phyloP scores from a whole-genome alignment of 306 rosid genomes.

The Carpinus fangiana region DNA sequence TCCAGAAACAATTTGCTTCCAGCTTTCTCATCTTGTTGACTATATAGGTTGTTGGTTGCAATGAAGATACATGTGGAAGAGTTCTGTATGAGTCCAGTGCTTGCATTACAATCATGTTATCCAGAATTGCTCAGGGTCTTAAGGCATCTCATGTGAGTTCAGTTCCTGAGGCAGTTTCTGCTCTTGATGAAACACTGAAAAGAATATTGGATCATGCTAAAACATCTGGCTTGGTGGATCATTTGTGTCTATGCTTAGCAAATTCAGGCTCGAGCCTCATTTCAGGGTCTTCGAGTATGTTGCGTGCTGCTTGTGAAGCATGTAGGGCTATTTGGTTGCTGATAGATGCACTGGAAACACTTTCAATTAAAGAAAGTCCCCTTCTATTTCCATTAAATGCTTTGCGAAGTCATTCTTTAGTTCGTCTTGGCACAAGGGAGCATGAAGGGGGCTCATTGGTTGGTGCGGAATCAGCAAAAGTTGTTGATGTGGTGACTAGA shows the following conservation, averaged over 20 bases:
- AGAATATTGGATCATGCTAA: slow-evolving; percentile 80
- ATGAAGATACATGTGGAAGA: slow-evolving; percentile 68
- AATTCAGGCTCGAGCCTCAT: slow-evolving; percentile 80
- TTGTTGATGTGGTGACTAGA: slow-evolving; percentile 70
- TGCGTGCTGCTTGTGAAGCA: slow-evolving; percentile 86
- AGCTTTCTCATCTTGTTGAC: slow-evolving; percentile 33
- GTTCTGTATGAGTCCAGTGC: slow-evolving; percentile 75
- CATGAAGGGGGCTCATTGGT: slow-evolving; percentile 50
- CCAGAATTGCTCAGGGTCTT: slow-evolving; percentile 64
- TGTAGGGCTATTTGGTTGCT: slow-evolving; percentile 83
- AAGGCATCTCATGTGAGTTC: slow-evolving; percentile 49
- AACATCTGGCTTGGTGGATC: slow-evolving; percentile 76
- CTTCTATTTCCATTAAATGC: slow-evolving; percentile 68
- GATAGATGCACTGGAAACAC: slow-evolving; percentile 65
- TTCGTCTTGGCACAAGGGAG: slow-evolving; percentile 45
- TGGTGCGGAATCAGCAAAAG: slow-evolving; percentile 58
- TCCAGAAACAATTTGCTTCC: slow-evolving; percentile 24
- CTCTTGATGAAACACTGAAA: slow-evolving; percentile 44
- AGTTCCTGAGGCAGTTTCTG: slow-evolving; percentile 41
- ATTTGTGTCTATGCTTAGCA: slow-evolving; percentile 72
- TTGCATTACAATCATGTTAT: slow-evolving; percentile 71
- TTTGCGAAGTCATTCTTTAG: slow-evolving; percentile 54
- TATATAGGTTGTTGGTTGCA: slow-evolving; percentile 67
- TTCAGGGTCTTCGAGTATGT: slow-evolving; percentile 82
- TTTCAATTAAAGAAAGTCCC: slow-evolving; percentile 50